Conservation (phyloP, 1,284 basidiomycete genomes). For the Lentinula novae-zelandiae region DNA sequence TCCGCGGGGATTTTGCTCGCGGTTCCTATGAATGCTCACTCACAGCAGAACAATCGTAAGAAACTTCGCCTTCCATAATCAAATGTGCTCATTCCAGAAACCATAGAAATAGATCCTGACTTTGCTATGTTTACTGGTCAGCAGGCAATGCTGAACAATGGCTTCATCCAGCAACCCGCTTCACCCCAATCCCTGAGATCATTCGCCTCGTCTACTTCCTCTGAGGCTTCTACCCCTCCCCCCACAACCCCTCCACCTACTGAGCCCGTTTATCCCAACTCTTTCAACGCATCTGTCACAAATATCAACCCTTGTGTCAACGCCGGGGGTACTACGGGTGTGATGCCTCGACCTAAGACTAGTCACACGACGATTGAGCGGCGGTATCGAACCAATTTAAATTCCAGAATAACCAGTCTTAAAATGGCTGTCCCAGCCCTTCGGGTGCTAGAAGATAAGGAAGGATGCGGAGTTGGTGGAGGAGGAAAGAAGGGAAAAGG, state of each 20-base stretch:
- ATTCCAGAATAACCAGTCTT: constrained; percentile 82
- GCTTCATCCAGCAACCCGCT: constrained; percentile 19
- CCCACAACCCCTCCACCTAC: constrained; percentile 29
- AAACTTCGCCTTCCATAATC: too few relatives aligned
- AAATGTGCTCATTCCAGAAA: constrained; percentile 21
- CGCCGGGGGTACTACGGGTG: constrained; percentile 18
- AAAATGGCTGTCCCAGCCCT: constrained; percentile 82
- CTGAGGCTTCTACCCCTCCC: constrained; percentile 29
- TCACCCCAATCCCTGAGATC: constrained; percentile 26
- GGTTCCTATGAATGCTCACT: constrained; percentile 41
- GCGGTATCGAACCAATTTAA: constrained; percentile 86
- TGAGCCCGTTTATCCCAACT: constrained; percentile 7
- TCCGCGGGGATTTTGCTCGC: constrained; percentile 60
- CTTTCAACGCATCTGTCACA: constrained; percentile 21
- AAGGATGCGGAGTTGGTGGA: constrained; percentile 22
- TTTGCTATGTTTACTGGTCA: constrained; percentile 1
- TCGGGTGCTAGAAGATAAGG: constrained; percentile 57
- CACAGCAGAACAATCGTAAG: constrained; percentile 4
- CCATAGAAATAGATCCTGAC: constrained; percentile 4
- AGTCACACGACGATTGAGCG: constrained; percentile 92
- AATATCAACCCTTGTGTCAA: constrained; percentile 20
- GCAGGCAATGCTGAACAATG: constrained; percentile 29
- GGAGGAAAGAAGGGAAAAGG: constrained; percentile 40
- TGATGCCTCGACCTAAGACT: constrained; percentile 64
- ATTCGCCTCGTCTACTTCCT: constrained; percentile 30